Evolutionary conservation across 2,329 filamentous ascomycete species (phyloP).

Genomic region (Aspergillus floridensis): DNA sequence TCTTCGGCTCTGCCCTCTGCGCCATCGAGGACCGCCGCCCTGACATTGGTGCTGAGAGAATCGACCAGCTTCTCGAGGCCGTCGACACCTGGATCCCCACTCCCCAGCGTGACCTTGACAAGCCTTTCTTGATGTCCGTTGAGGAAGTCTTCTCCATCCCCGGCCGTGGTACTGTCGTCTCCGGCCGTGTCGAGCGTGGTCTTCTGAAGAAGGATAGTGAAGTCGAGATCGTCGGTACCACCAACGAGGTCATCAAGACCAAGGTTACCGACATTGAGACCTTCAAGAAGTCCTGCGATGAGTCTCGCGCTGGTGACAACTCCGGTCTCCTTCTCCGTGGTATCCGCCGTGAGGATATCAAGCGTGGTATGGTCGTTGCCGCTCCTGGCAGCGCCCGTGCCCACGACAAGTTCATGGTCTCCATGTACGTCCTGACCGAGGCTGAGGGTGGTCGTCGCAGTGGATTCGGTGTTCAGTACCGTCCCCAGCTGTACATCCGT

Average conservation of each 20-base stretch:
- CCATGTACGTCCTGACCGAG: slow-evolving; percentile 95
- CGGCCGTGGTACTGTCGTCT: slow-evolving; percentile 94
- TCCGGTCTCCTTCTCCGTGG: slow-evolving; percentile 94
- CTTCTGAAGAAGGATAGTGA: slow-evolving; percentile 89
- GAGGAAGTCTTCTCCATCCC: slow-evolving; percentile 90
- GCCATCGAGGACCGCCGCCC: slow-evolving; percentile 81
- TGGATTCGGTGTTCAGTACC: slow-evolving; percentile 94
- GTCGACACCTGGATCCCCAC: slow-evolving; percentile 97
- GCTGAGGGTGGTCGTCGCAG: slow-evolving; percentile 97
- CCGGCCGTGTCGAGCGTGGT: slow-evolving; percentile 96
- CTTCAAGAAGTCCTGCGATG: slow-evolving; percentile 99
- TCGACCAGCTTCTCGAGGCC: slow-evolving; percentile 84
- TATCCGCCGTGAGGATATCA: slow-evolving; percentile 91
- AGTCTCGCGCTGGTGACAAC: slow-evolving; percentile 96
- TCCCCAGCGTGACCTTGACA: slow-evolving; percentile 87
- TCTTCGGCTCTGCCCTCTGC: slow-evolving; percentile 95
- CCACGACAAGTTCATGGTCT: slow-evolving; percentile 87
- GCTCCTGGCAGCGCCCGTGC: slow-evolving; percentile 81
- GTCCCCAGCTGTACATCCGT: slow-evolving; percentile 92
- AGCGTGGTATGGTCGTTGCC: slow-evolving; percentile 89
- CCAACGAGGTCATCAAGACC: slow-evolving; percentile 80
- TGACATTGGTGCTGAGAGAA: slow-evolving; percentile 83
- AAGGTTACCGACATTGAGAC: slow-evolving; percentile 99
- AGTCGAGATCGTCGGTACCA: slow-evolving; percentile 91
- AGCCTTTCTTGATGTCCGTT: slow-evolving; percentile 98